A percentile compares a stretch with the other conserved stretches of the same genome.
These are phyloP conservation scores for Elsinoe perseae DNA, from an alignment of 2,329 filamentous ascomycete genomes.

Conservation along the genomic window DNA sequence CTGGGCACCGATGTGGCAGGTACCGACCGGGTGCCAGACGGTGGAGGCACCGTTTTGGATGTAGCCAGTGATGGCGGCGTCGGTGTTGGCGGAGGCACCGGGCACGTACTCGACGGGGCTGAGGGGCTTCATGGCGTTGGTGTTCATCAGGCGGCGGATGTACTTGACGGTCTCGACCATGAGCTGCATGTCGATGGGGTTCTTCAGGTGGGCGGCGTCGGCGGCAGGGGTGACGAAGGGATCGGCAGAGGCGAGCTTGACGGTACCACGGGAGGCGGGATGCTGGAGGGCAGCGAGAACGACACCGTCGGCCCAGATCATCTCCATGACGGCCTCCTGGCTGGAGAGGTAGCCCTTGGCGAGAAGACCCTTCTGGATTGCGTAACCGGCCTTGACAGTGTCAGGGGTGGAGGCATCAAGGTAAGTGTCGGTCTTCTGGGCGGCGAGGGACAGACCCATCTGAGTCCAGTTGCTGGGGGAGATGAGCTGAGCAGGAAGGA, in stretches of 20 bases:
- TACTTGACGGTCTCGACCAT: conserved; percentile 25
- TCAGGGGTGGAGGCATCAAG: conserved; percentile 17
- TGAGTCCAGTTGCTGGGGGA: conserved; percentile 15
- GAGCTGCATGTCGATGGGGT: conserved; percentile 34
- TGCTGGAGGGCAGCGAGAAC: conserved; percentile 38
- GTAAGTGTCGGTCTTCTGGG: not conserved
- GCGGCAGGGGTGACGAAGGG: conserved; percentile 32
- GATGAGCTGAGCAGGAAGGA: conserved; percentile 28
- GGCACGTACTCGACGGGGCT: conserved; percentile 21
- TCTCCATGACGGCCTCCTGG: conserved; percentile 25
- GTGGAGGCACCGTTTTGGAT: conserved; percentile 17
- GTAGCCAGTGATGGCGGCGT: conserved; percentile 25
- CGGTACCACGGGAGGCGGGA: conserved; percentile 39
- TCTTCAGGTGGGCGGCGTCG: conserved; percentile 38
- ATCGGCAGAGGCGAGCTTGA: conserved; percentile 36
- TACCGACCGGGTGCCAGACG: conserved; percentile 23
- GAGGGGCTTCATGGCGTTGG: conserved; percentile 21
- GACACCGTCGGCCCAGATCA: conserved; percentile 28
- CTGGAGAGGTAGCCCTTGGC: conserved; percentile 21
- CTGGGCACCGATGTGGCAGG: conserved; percentile 31
- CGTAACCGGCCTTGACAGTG: conserved; percentile 21
- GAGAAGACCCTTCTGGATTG: conserved; percentile 23
- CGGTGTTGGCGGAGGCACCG: not conserved
- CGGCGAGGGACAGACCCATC: not conserved
- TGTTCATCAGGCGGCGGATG: conserved; percentile 25